Percentiles rank a stretch among this genome's conserved stretches.
phyloP scores from a whole-genome alignment of 202 grass and related monocot species.

The Dendrocalamus latiflorus region DNA sequence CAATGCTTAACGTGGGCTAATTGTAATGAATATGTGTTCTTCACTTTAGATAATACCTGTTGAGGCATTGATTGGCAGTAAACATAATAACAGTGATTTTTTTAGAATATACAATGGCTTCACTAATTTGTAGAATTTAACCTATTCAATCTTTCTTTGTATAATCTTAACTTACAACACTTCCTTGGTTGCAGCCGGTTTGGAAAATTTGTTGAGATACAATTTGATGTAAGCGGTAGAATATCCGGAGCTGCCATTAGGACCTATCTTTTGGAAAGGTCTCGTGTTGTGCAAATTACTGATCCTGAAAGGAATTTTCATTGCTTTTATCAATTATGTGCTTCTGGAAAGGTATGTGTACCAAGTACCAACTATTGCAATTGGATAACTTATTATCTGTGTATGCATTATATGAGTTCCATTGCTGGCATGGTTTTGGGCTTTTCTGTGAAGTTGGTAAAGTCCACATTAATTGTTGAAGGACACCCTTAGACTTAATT shows the following conservation, averaged over 20 bases:
- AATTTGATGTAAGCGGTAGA: conserved; percentile 50
- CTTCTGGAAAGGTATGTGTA: conserved; percentile 75
- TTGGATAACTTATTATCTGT: background rate
- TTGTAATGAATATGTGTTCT: background rate
- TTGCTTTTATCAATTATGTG: conserved; percentile 98
- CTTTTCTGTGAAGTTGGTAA: background rate
- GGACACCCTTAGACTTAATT: background rate
- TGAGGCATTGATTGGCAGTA: background rate
- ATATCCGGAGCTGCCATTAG: conserved; percentile 99
- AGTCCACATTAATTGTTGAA: background rate
- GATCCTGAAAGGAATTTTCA: conserved; percentile 97
- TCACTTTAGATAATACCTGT: background rate
- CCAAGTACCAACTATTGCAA: background rate
- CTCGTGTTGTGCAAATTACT: conserved; percentile 94
- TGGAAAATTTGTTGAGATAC: conserved; percentile 99
- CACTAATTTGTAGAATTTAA: background rate
- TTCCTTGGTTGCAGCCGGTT: conserved; percentile 69
- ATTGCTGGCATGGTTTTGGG: background rate
- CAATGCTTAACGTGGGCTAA: background rate
- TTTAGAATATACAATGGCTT: conserved; percentile 6
- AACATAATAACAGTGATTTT: background rate
- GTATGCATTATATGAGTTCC: background rate
- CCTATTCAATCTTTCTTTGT: background rate
- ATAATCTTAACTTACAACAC: background rate
- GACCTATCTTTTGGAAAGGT: conserved; percentile 98